Base-by-base conservation (phyloP, 192 early-diverging fungal species). In the Geranomyces michiganensis region DNA sequence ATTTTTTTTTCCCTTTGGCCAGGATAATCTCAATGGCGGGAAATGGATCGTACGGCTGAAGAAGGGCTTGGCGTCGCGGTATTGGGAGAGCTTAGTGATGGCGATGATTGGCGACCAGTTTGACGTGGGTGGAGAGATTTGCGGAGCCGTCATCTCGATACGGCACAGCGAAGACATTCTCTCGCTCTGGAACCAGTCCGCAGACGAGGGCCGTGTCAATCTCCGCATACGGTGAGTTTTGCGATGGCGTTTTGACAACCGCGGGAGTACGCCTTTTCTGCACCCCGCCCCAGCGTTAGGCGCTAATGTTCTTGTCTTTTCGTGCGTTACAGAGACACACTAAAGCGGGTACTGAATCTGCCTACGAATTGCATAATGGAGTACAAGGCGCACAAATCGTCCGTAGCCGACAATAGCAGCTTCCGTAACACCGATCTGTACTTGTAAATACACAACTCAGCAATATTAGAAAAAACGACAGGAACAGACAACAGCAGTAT, bases 1-100 rank as follows among this genome's bases (percentile, higher is more conserved):
- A 36, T 61, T 21, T 14, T 36, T n/a, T 13, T 17, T 58, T 67
- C 36, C 32, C 32, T 4, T 62, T 26, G 21, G 32, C 22, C 49
- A 83, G 84, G 95, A 97, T 33, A 94, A 96, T 68, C 84, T 92
- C 51, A 87, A 87, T 63, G 96, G 96, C 45, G 96, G 96, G 53
- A 96, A 96, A 71, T 98, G 96, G 96, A 98, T 96, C 76, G 78
- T 82, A 12, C 78, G 96, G 59, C 74, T 98, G 62, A 93, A 91
- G 72, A 98, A 98, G 79, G 96, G 96, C 7, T 79, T 98, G 10
- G 90, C 96, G 26, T 88, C 90, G 56, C 82, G 96, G 12, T 92
- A 94, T 71, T 98, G 96, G 96, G 96, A 96, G 77, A 81, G 83
- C 69, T 76, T 94, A 77, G 91, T 90, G 17, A 84, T 96, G 81